phyloP scores from a whole-genome alignment of 352 stramenopile species.

The Phytophthora pseudosyringae region DNA sequence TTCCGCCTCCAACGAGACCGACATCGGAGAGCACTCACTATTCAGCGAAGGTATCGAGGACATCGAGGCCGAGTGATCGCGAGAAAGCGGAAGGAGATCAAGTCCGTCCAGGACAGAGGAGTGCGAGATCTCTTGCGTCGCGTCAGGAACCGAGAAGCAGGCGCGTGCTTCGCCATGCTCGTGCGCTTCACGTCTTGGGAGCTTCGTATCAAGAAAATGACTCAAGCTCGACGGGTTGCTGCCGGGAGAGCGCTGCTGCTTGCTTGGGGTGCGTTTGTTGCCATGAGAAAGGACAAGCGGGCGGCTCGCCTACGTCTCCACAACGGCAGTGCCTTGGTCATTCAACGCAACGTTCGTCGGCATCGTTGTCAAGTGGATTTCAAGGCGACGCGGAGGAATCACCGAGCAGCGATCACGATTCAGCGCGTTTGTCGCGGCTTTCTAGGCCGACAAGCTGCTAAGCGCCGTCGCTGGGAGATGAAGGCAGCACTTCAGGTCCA shows the following conservation, averaged over 20 bases:
- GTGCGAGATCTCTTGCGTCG: constrained; percentile 41
- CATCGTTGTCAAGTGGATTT: constrained; percentile 64
- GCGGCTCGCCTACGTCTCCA: constrained; percentile 36
- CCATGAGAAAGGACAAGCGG: constrained; percentile 47
- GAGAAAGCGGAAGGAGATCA: constrained; percentile 31
- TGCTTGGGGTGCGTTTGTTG: constrained; percentile 32
- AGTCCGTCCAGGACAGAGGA: constrained; percentile 37
- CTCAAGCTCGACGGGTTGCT: constrained; percentile 10
- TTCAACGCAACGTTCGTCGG: constrained; percentile 75
- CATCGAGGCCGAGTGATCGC: constrained; percentile 32
- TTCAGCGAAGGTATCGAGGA: constrained; percentile 71
- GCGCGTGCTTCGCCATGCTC: constrained; percentile 43
- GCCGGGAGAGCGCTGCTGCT: constrained; percentile 15
- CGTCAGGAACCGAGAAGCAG: constrained; percentile 34
- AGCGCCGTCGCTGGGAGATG: constrained; percentile 47
- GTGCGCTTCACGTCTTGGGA: constrained; percentile 24
- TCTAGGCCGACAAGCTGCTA: constrained; percentile 43
- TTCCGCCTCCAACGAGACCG: constrained; percentile 44
- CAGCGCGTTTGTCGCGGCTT: constrained; percentile 67
- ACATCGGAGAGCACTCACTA: constrained; percentile 31
- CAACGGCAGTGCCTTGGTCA: constrained; percentile 53
- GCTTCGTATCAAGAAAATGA: constrained; percentile 47
- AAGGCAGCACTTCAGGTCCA: constrained; percentile 55
- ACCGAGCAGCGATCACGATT: constrained; percentile 62
- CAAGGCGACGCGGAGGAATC: constrained; percentile 26